Evolutionary conservation across 352 stramenopile genomes (phyloP), one percentile per base, ranked within the genome.

Genomic region (Achlya hypogyna): DNA sequence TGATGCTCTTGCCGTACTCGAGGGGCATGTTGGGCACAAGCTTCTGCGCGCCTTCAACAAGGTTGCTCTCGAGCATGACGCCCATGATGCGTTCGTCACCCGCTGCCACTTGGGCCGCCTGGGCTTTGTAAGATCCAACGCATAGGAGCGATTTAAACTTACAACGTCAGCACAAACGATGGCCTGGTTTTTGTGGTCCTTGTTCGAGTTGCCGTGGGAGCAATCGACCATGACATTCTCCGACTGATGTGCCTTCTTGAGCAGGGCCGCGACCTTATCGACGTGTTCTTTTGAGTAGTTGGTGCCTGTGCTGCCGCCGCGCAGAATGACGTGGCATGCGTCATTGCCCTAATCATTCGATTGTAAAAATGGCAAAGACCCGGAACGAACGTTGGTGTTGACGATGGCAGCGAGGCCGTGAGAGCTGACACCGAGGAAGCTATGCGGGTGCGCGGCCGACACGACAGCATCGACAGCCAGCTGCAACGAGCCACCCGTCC

Each of bases 151-250:
- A 14, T 54, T 54, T 28, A 54, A 16, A 54, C 29, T 16, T 54
- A 95, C 87, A 68, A 96, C 78, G 60, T 91, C 77, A 14, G 75
- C 78, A 0, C 84, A 82, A 42, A 95, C 86, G 27, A 77, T 65
- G 23, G 82, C 76, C 69, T 96, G 87, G 72, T 96, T 96, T 65
- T 84, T 87, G 78, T 91, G 81, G 70, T 93, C 81, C 78, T 95
- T 96, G 72, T 78, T 82, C 71, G 84, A 93, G 80, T 96, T 96
- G 68, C 87, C 86, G 72, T 96, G 87, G 73, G 84, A 93, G 76
- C 86, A 96, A 79, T 96, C 87, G 31, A 96, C 75, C 87, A 96
- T 96, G 52, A 96, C 70, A 69, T 93, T 92, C 73, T 91, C 78
- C 59, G 79, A 69, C 45, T 92, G 49, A 34, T 91, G 89, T 16